These are phyloP conservation scores for Kalanchoe fedtschenkoi DNA, from an alignment of 164 flowering plant species.

Conservation along the genomic window DNA sequence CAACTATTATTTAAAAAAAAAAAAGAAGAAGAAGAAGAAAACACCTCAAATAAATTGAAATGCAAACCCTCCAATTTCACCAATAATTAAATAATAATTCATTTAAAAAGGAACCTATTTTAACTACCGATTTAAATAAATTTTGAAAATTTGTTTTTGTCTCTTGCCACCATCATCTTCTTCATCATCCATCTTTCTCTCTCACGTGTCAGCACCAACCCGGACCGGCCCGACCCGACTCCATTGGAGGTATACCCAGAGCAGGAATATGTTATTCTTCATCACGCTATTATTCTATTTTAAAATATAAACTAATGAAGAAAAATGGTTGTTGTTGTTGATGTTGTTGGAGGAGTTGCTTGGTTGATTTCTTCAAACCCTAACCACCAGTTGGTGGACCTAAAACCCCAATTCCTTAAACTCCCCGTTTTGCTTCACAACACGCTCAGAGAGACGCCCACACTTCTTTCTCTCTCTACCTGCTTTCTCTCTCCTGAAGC, in stretches of 20 bases:
- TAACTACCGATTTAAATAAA: not conserved
- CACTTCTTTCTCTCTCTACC: not conserved
- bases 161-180: not conserved
- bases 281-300: not conserved
- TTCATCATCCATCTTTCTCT: not conserved
- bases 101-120: not conserved
- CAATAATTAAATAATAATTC: not conserved
- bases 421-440: not conserved
- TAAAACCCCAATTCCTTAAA: slow-evolving; percentile 2
- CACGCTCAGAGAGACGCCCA: no score
- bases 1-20: slow-evolving; percentile 6
- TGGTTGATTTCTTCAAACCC: slow-evolving; percentile 3
- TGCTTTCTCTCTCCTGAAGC: not conserved
- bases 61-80: slow-evolving; percentile 3
- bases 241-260: not conserved
- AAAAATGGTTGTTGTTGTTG: slow-evolving; percentile 1
- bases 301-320: not conserved
- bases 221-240: not conserved
- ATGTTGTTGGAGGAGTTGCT: not conserved
- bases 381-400: slow-evolving; percentile 4
- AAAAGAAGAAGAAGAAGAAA: no score
- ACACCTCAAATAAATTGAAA: not conserved
- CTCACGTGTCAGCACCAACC: slow-evolving; percentile 2
- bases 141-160: slow-evolving; percentile 2
- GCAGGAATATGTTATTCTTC: not conserved